Base-by-base conservation (phyloP, 257 asterid genomes). In the Penstemon barbatus region DNA sequence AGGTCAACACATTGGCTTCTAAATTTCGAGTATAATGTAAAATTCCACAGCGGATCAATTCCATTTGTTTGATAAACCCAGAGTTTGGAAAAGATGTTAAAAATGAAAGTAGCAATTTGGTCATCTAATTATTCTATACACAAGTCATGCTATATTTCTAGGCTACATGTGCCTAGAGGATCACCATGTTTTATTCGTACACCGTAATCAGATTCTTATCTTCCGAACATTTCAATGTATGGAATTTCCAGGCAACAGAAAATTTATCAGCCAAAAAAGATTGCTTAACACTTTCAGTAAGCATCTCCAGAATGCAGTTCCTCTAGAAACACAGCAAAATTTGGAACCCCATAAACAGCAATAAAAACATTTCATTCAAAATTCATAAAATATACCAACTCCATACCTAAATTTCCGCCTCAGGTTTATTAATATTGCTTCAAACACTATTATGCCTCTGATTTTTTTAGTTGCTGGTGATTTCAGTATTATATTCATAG, bases 401-500 rank as follows among this genome's bases (percentile, higher is more conserved):
- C 12, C 39, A 5, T 25, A 25, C 49, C 10, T 37, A 41, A 52
- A 33, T 49, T 11, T 45, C 49, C 9, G 5, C 25, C 25, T 68
- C 3, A 41, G 51, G 36, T 37, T 38, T 33, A 12, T 55, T 62
- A 7, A 41, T 11, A 42, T 61, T 13, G 19, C 4, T 10, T 36
- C 46, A 37, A 50, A 50, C 60, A 65, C 5, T 36, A 65, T 7
- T 7, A 51, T 57, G 51, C 19, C 33, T 49, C 62, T 7, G 12
- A 11, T 11, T 46, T 61, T 72, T 37, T 57, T 44, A 49, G 18
- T 50, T 1, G 8, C 3, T 12, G 55, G 15, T 43, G 54, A 61
- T 43, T 70, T 62, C 42, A 19, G 64, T 36, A 55, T 63, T 64
- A 41, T n/a, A 18, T 18, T 40, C 18, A 4, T 25, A 10, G 50